Base-by-base conservation (phyloP, 2,329 filamentous ascomycete genomes). In the Lecanosticta acicola region DNA sequence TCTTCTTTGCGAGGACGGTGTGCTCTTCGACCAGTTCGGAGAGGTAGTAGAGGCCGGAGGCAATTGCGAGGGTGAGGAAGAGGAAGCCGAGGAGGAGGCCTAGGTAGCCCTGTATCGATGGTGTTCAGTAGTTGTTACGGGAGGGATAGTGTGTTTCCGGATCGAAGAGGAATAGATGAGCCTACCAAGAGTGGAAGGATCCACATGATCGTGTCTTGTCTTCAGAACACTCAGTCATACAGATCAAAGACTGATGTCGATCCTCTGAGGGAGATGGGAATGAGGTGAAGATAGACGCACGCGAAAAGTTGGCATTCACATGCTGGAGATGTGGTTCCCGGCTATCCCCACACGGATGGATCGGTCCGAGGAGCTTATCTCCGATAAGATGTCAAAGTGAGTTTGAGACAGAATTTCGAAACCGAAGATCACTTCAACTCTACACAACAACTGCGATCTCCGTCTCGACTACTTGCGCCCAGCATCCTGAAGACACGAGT, bases 11-110 rank as follows among this genome's bases (percentile, higher is more conserved):
- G 52, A 94, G 70, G 9, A 97, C 91, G 3, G 91, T 96, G 65
- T 98, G 91, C 68, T 98, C 93, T 71, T 98, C 93, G 50, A 98
- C 93, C 11, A 97, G 82, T 68, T 98, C 93, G 18, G 91, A 96
- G 43, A 98, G 84, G 68, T 98, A 98, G 73, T 98, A 98, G 19
- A 98, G 81, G 32, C 93, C 93, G n/a, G 89, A 96, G 32, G 93
- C 93, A 64, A 98, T 97, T 46, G 91, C 89, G 51, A 98, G 77
- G 16, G 93, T 97, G 57, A 98, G 75, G 71, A 98, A 97, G 62
- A 80, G 81, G 73, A 98, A 98, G 66, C 91, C 91, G 50, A 95
- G 73, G 53, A 89, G 71, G 57, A 94, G 81, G 62, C 93, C 93
- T 26, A 89, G 68, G 64, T 95, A 96, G 61, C 93, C 93, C 61